These are phyloP conservation scores for Chlamydomonas sp. DNA, from an alignment of 139 green algal species.

Conservation along the genomic window DNA sequence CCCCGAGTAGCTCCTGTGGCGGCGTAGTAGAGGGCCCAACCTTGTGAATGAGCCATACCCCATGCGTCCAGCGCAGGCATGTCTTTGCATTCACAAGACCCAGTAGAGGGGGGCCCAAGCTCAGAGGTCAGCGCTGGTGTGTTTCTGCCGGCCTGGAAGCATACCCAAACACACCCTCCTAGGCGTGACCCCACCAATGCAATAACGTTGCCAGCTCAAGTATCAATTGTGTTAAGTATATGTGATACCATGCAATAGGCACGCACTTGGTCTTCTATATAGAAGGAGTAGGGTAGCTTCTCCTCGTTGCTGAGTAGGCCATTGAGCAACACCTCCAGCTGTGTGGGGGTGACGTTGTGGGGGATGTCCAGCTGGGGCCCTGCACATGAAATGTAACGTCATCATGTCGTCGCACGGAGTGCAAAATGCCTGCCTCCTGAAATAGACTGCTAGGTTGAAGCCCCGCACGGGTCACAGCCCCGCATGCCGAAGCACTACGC, in stretches of 20 bases:
- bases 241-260: background rate
- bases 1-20: conserved; percentile 72
- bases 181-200: background rate
- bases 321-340: conserved; percentile 94
- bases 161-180: too few relatives aligned
- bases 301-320: conserved; percentile 87
- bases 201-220: background rate
- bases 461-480: too few relatives aligned
- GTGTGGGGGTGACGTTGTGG: conserved; percentile 73
- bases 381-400: conserved; percentile 34
- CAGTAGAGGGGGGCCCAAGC: too few relatives aligned
- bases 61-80: too few relatives aligned
- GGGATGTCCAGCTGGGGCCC: conserved; percentile 94
- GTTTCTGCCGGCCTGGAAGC: too few relatives aligned
- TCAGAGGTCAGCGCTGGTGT: too few relatives aligned
- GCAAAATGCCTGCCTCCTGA: background rate
- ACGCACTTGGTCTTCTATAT: conserved; percentile 83
- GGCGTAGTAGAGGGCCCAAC: too few relatives aligned
- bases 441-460: background rate
- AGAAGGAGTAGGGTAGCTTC: conserved; percentile 94
- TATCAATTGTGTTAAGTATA: background rate
- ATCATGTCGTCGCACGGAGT: background rate
- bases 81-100: too few relatives aligned
- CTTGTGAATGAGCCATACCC: background rate
- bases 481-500: background rate